A percentile compares a stretch with the other conserved stretches of the same genome.
phyloP scores from a whole-genome alignment of 176 grass and related monocot genomes.

The Microstegium vimineum region DNA sequence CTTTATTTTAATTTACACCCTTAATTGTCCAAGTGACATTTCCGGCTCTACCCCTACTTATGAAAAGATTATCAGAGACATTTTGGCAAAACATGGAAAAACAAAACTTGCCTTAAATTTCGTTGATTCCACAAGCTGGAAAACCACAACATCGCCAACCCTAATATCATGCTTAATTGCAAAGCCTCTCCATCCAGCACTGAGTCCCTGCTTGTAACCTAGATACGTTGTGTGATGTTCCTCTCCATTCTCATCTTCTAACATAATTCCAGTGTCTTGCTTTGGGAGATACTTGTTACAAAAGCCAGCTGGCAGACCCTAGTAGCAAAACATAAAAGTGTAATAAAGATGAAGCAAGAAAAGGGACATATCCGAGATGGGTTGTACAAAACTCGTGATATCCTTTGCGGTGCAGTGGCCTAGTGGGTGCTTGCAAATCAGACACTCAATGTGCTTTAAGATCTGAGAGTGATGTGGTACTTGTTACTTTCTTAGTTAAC shows the following conservation, averaged over 20 bases:
- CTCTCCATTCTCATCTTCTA: constrained; percentile 44
- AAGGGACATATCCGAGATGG: not conserved
- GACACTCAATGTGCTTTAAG: not conserved
- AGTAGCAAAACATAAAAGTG: not conserved
- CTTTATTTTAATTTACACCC: not conserved
- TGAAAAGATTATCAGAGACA: not conserved
- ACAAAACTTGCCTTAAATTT: constrained; percentile 42
- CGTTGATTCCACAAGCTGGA: constrained; percentile 27
- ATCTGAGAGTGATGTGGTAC: not conserved
- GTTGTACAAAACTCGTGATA: not conserved
- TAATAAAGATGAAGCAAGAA: not conserved
- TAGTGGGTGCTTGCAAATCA: not conserved
- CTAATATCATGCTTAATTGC: constrained; percentile 32
- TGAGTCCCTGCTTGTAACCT: constrained; percentile 34
- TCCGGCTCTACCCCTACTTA: not conserved
- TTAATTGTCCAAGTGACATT: not conserved
- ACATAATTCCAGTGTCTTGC: constrained; percentile 3
- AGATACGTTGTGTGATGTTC: constrained; percentile 15
- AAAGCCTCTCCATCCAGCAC: constrained; percentile 48
- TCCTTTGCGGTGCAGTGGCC: not conserved
- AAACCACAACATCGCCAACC: constrained; percentile 36
- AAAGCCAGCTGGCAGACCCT: constrained; percentile 37
- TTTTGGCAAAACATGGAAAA: not conserved
- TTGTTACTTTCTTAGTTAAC: not conserved
- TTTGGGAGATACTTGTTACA: constrained; percentile 52